Percentiles rank a stretch among this genome's conserved stretches.
These are phyloP conservation scores for Phytophthora multivora DNA, from an alignment of 352 stramenopile species.

Conservation along the genomic window DNA sequence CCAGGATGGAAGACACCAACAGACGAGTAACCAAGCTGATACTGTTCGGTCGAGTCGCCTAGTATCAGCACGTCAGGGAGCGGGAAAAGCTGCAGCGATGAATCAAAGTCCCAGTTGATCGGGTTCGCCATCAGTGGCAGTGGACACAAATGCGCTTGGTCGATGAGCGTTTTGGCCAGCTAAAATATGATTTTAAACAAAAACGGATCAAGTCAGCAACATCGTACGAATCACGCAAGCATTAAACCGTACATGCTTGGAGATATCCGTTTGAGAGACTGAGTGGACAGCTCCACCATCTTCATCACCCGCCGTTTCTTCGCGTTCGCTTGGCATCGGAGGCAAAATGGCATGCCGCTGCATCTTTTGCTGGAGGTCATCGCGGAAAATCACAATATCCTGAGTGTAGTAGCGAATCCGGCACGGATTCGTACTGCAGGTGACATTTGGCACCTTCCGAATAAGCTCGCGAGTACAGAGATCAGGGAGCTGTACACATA, in stretches of 20 bases:
- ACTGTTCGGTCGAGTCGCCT: conserved; percentile 83
- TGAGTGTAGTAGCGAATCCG: conserved; percentile 93
- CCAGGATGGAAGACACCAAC: conserved; percentile 84
- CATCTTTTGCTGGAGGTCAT: conserved; percentile 93
- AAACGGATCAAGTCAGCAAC: conserved; percentile 11
- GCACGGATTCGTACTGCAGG: conserved; percentile 92
- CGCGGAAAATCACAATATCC: conserved; percentile 93
- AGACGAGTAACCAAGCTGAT: conserved; percentile 81
- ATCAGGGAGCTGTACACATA: conserved; percentile 50
- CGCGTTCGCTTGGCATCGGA: conserved; percentile 45
- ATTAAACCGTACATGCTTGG: conserved; percentile 69
- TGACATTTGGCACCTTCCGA: conserved; percentile 73
- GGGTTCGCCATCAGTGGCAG: conserved; percentile 85
- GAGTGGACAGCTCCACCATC: conserved; percentile 21
- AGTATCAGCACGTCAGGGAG: conserved; percentile 90
- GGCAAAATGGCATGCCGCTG: conserved; percentile 86
- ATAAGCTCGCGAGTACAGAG: conserved; percentile 78
- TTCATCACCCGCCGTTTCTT: conserved; percentile 30
- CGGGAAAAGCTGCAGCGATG: conserved; percentile 92
- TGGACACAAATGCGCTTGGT: conserved; percentile 94
- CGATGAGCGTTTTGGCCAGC: conserved; percentile 89
- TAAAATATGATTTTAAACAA: conserved; percentile 17
- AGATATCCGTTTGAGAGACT: conserved; percentile 67
- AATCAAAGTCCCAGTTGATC: conserved; percentile 96
- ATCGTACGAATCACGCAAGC: conserved; percentile 2